These are phyloP conservation scores for Geranium incanum DNA, from an alignment of 441 rosid genomes.

Conservation along the genomic window DNA sequence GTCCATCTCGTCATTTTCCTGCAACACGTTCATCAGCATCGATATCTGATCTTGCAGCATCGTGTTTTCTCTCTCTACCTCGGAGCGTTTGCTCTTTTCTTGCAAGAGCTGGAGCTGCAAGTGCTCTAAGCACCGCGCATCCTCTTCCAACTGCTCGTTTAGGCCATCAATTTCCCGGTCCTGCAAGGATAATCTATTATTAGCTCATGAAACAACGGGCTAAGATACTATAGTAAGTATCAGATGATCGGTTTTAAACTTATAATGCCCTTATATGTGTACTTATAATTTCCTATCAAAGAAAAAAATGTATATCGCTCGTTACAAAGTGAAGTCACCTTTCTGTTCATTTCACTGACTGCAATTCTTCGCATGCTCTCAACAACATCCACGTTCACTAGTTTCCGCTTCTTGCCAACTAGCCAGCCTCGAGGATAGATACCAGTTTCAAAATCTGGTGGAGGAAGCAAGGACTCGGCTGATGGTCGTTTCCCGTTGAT, in stretches of 20 bases:
- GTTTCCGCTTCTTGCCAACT: conserved; percentile 88
- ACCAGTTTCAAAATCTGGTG: conserved; percentile 87
- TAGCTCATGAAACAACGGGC: neutral
- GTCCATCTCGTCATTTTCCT: conserved; percentile 44
- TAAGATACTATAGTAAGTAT: neutral
- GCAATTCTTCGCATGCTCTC: conserved; percentile 99
- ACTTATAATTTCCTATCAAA: too few species aligned
- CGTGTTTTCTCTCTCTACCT: conserved; percentile 70
- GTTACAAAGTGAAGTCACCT: conserved; percentile 36
- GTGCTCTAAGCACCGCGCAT: conserved; percentile 67
- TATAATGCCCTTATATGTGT: too few species aligned
- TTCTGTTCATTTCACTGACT: conserved; percentile 90
- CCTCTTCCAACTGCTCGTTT: conserved; percentile 92
- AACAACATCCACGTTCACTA: conserved; percentile 90
- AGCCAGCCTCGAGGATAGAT: conserved; percentile 90
- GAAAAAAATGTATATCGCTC: too few species aligned
- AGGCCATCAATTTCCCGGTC: conserved; percentile 83
- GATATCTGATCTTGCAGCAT: conserved; percentile 76
- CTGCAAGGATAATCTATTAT: conserved; percentile 30
- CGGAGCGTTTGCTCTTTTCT: conserved; percentile 68
- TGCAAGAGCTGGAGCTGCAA: conserved; percentile 75
- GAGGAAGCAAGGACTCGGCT: conserved; percentile 74
- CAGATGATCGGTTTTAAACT: too few species aligned
- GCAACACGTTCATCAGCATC: conserved; percentile 79
- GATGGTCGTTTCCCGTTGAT: conserved; percentile 42